phyloP scores from a whole-genome alignment of 106 monocot species.

The Dendrobium chrysotoxum region DNA sequence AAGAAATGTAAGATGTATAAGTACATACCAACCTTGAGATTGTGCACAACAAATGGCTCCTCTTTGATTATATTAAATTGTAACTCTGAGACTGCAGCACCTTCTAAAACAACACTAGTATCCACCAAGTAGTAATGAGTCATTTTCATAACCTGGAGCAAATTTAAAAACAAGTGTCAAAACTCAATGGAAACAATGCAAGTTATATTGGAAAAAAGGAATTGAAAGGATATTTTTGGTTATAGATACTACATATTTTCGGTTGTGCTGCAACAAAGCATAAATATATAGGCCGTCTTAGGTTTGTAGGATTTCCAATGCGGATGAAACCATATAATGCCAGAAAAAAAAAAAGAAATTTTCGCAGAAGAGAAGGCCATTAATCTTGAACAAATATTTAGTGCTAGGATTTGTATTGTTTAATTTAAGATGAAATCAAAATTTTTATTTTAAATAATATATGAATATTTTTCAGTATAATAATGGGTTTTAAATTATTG shows the following conservation, averaged over 20 bases:
- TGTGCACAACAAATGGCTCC: slow-evolving; percentile 62
- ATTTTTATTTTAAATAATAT: too few species aligned
- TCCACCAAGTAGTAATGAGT: slow-evolving; percentile 94
- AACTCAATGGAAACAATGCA: background rate
- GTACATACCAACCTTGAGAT: slow-evolving; percentile 52
- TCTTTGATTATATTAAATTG: slow-evolving; percentile 88
- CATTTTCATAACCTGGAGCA: slow-evolving; percentile 88
- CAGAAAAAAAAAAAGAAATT: too few species aligned
- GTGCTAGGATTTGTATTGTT: too few species aligned
- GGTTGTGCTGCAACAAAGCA: background rate
- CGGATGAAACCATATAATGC: too few species aligned
- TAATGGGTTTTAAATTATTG: too few species aligned
- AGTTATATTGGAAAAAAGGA: background rate
- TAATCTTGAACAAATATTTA: too few species aligned
- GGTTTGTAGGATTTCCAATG: background rate
- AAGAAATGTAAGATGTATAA: background rate
- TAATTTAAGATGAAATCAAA: too few species aligned
- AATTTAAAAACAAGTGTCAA: background rate
- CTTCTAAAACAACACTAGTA: slow-evolving; percentile 83
- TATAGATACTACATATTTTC: background rate
- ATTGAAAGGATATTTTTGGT: background rate
- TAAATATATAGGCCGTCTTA: background rate
- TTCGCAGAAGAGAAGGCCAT: too few species aligned
- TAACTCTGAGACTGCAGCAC: slow-evolving; percentile 90
- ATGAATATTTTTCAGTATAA: too few species aligned